Conservation (phyloP, 345 rosid species). For the Hibiscus mutabilis region DNA sequence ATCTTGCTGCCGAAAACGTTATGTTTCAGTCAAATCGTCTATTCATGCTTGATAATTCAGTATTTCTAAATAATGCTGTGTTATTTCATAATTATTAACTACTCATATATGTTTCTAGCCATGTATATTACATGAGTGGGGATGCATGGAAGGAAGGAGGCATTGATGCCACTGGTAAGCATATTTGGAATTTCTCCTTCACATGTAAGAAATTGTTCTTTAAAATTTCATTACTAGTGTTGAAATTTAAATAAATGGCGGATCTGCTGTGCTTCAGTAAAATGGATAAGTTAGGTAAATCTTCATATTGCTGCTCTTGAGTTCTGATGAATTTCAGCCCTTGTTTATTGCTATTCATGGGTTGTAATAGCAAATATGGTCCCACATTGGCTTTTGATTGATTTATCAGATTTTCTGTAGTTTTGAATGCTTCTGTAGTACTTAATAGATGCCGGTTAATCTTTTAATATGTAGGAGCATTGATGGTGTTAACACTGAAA, state of each 20-base stretch:
- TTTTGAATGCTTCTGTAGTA: not conserved
- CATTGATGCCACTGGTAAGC: conserved; percentile 79
- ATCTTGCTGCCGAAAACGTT: not conserved
- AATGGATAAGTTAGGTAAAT: not conserved
- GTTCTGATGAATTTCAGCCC: not conserved
- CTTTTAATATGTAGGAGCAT: not conserved
- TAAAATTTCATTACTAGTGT: not conserved
- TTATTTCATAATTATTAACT: conserved; percentile 24
- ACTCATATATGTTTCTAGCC: conserved; percentile 45
- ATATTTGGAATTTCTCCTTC: not conserved
- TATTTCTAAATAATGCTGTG: not conserved
- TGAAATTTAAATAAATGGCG: not conserved
- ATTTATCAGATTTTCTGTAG: not conserved
- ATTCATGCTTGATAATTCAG: not conserved
- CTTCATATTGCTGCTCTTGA: not conserved
- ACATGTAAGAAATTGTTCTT: not conserved
- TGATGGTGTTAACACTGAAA: not conserved
- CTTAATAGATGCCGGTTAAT: conserved; percentile 1
- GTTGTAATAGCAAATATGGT: not conserved
- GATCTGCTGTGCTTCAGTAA: not conserved
- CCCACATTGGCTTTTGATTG: not conserved
- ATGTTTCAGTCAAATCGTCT: not conserved
- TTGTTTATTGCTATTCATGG: not conserved
- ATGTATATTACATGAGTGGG: conserved; percentile 92
- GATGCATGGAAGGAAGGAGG: conserved; percentile 99